These are phyloP conservation scores for Tricholoma furcatifolium DNA, from an alignment of 768 basidiomycete genomes.

Conservation along the genomic window DNA sequence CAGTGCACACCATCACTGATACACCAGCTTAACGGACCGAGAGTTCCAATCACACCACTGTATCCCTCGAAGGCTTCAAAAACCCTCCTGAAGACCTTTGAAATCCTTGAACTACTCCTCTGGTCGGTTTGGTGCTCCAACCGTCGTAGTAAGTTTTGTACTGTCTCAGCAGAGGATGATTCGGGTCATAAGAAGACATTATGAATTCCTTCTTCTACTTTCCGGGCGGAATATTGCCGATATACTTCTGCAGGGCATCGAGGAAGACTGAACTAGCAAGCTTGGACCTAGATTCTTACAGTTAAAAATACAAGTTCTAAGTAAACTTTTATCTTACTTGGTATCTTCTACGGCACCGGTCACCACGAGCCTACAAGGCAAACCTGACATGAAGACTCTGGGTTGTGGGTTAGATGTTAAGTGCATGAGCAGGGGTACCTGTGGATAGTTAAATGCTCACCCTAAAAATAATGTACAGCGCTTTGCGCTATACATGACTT, in stretches of 20 bases:
- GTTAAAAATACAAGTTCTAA: background rate
- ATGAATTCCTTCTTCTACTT: background rate
- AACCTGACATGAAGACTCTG: background rate
- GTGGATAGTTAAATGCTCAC: background rate
- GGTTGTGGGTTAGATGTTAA: background rate
- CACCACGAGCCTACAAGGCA: background rate
- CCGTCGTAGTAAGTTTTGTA: background rate
- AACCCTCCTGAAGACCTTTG: conserved; percentile 1
- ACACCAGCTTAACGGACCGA: background rate
- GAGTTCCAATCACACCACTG: background rate
- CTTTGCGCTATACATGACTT: too few species aligned
- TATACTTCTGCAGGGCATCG: background rate
- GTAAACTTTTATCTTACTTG: background rate
- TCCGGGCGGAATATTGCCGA: background rate
- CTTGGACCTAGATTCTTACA: background rate
- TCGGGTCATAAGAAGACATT: background rate
- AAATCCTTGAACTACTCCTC: background rate
- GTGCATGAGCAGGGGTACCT: background rate
- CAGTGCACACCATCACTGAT: background rate
- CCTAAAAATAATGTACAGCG: background rate
- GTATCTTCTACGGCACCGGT: background rate
- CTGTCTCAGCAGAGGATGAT: background rate
- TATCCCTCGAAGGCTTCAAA: background rate
- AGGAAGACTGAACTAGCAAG: background rate
- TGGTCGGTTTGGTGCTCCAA: background rate